Conservation (phyloP, 257 asterid species). For the Lycium ferocissimum region DNA sequence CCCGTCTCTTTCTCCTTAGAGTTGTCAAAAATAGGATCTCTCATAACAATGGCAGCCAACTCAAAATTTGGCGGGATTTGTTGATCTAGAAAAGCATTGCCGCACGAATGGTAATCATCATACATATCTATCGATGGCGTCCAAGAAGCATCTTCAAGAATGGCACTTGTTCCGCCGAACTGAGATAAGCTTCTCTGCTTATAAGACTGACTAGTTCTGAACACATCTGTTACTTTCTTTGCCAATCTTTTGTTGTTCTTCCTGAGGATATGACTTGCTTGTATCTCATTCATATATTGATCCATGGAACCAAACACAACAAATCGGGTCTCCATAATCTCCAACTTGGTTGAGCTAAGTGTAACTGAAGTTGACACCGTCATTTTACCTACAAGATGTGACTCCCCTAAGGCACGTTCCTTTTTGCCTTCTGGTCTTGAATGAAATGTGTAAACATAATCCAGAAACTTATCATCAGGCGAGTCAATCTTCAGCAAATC, state of each 20-base stretch:
- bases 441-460: constrained; percentile 74
- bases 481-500: constrained; percentile 50
- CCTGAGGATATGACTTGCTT: constrained; percentile 42
- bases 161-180: constrained; percentile 49
- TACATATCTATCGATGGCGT: constrained; percentile 48
- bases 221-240: constrained; percentile 60
- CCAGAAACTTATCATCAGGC: constrained; percentile 55
- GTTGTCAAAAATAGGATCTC: constrained; percentile 47
- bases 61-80: constrained; percentile 58
- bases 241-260: constrained; percentile 57
- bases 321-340: constrained; percentile 66
- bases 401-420: constrained; percentile 45
- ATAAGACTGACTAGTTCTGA: constrained; percentile 50
- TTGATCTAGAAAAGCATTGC: constrained; percentile 35
- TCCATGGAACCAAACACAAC: constrained; percentile 58
- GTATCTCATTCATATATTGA: constrained; percentile 43
- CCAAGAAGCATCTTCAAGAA: constrained; percentile 54
- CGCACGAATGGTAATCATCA: constrained; percentile 36
- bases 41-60: constrained; percentile 77
- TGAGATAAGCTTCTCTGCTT: constrained; percentile 53
- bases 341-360: constrained; percentile 53
- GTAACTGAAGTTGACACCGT: constrained; percentile 69
- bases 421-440: constrained; percentile 50
- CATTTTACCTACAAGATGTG: constrained; percentile 69
- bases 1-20: constrained; percentile 54